Percentiles rank a stretch among this genome's conserved stretches.
Conservation (phyloP, 2,329 filamentous ascomycete genomes). For the Bipolaris gigantea region DNA sequence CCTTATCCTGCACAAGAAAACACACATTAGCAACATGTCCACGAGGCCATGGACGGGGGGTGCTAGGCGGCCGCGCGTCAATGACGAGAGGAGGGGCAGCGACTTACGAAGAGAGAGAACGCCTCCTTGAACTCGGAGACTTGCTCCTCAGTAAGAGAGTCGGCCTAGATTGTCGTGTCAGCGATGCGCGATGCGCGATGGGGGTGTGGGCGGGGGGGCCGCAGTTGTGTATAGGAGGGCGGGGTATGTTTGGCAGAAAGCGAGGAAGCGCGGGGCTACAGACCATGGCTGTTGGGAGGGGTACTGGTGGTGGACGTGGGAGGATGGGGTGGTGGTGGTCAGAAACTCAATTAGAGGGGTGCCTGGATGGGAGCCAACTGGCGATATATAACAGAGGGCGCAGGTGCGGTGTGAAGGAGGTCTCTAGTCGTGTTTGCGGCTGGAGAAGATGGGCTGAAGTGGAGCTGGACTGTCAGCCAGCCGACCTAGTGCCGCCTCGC, state of each 20-base stretch:
- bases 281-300: slow-evolving; percentile 41
- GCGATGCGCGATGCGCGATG: slow-evolving; percentile 16
- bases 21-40: slow-evolving; percentile 29
- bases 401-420: slow-evolving; percentile 23
- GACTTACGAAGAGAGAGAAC: slow-evolving; percentile 98
- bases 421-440: slow-evolving; percentile 31
- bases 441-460: slow-evolving; percentile 29
- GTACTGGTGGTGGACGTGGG: background rate
- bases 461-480: slow-evolving; percentile 27
- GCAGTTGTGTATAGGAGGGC: slow-evolving; percentile 39
- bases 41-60: background rate
- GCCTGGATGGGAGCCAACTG: slow-evolving; percentile 6
- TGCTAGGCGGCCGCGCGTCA: slow-evolving; percentile 29
- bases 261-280: slow-evolving; percentile 35
- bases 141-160: slow-evolving; percentile 99
- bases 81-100: background rate
- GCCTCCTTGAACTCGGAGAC: slow-evolving; percentile 99
- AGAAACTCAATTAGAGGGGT: background rate
- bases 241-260: slow-evolving; percentile 36
- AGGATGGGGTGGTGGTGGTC: background rate
- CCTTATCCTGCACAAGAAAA: slow-evolving; percentile 55
- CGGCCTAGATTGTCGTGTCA: slow-evolving; percentile 65
- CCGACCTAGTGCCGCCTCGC: slow-evolving; percentile 19
- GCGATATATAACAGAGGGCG: slow-evolving; percentile 16
- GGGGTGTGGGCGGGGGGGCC: slow-evolving; percentile 9